Evolutionary conservation across 164 flowering plant species (phyloP).

Genomic region (Tinospora cordifolia): DNA sequence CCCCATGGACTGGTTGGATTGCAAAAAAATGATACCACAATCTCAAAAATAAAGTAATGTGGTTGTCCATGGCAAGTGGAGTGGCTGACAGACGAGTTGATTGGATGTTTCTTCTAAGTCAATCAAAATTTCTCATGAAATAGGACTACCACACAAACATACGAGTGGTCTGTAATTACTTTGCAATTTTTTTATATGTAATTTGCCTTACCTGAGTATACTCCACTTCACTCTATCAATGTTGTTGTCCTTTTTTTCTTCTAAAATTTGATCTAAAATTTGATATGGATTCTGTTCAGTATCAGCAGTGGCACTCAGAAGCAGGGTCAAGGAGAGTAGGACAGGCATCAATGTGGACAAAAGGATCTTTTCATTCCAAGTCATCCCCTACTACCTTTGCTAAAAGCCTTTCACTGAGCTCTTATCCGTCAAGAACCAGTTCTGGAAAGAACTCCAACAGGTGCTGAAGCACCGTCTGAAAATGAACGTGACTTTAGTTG

Average conservation of each 20-base stretch:
- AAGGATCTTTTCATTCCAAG: conserved; percentile 7
- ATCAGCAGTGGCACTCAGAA: conserved; percentile 15
- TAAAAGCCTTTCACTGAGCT: conserved; percentile 39
- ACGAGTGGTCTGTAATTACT: too few species aligned
- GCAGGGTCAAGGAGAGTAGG: conserved; percentile 13
- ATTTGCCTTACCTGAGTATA: neutral
- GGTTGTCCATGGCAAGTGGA: neutral
- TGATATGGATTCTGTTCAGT: conserved; percentile 9
- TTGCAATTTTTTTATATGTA: too few species aligned
- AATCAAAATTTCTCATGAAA: neutral
- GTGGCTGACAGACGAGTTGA: neutral
- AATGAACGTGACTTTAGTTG: too few species aligned
- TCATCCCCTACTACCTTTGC: conserved; percentile 13
- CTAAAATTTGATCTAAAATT: neutral
- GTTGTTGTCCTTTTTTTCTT: neutral
- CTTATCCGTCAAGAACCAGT: conserved; percentile 6
- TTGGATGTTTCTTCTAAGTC: neutral
- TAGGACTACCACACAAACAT: too few species aligned
- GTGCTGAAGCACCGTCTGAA: neutral
- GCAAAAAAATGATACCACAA: too few species aligned
- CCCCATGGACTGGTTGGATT: too few species aligned
- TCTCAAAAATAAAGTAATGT: too few species aligned
- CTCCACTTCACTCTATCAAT: too few species aligned
- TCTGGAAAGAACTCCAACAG: conserved; percentile 1
- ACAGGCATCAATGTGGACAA: conserved; percentile 11